Percentiles rank a stretch among this genome's conserved stretches.
phyloP scores from a whole-genome alignment of 345 rosid species.

The Populus simonii region DNA sequence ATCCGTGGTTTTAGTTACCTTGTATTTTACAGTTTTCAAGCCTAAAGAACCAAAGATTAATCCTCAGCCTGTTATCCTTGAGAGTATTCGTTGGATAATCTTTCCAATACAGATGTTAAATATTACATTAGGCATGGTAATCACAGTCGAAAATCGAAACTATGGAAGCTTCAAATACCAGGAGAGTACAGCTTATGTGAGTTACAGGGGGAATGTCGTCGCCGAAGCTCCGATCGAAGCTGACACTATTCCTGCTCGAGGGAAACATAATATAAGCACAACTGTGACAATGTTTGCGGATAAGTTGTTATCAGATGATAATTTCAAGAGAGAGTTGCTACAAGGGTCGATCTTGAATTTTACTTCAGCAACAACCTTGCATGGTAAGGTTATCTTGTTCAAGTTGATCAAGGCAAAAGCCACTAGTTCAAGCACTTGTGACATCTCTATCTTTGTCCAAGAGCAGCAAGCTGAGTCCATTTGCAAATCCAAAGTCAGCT shows the following conservation, averaged over 20 bases:
- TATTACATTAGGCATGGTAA: constrained; percentile 24
- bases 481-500: constrained; percentile 6
- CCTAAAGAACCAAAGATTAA: constrained; percentile 34
- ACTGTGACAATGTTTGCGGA: constrained; percentile 21
- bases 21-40: constrained; percentile 28
- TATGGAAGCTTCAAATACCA: constrained; percentile 37
- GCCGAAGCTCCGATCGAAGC: constrained; percentile 27
- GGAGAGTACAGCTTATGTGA: constrained; percentile 21
- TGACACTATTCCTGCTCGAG: constrained; percentile 32
- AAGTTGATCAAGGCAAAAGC: constrained; percentile 20
- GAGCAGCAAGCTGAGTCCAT: background rate
- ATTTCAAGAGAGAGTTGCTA: constrained; percentile 4
- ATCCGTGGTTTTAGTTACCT: constrained; percentile 1
- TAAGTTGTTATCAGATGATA: constrained; percentile 11
- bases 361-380: constrained; percentile 29
- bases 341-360: constrained; percentile 24
- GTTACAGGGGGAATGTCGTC: constrained; percentile 14
- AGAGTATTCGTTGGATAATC: background rate
- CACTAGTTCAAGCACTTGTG: background rate
- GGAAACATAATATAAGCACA: constrained; percentile 21
- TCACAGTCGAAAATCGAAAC: constrained; percentile 34
- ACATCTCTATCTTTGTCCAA: background rate
- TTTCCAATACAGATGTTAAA: constrained; percentile 2
- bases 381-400: constrained; percentile 30
- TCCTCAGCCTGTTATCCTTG: constrained; percentile 20